Evolutionary conservation across 495 filamentous ascomycete genomes (phyloP), one percentile per base, ranked within the genome.

Genomic region (Filosporella fistucella): DNA sequence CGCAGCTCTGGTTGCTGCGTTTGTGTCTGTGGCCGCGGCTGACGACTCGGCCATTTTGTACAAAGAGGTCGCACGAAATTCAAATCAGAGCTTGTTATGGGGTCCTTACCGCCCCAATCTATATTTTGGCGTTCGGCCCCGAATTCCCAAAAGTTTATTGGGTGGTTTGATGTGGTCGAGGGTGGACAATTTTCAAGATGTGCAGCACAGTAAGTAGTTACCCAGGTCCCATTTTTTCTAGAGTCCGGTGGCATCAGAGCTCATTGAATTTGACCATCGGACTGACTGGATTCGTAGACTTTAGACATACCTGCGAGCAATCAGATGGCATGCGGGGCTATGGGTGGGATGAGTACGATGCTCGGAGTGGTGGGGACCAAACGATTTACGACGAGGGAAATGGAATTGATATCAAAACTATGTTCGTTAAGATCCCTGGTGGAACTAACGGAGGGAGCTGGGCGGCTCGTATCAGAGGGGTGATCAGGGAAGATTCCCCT

Each of bases 281-380:
- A 43, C 44, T 57, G 38, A 58, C 42, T 43, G 22, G 13, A 14
- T 6, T 17, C 21, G 22, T 67, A 96, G 90, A 81, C 60, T 81
- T 96, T 54, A 83, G 93, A 50, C 86, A 97, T 63, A 95, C 94
- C 0, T 98, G 93, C 66, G 93, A 97, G 61, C 93, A 98, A 64
- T 75, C 91, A 62, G 89, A 95, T 61, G 86, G 84, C 48, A 96
- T 98, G 85, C 82, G 81, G 33, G 90, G 93, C 28, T 98, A 98
- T 62, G 93, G 91, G 49, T 98, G 93, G 93, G 91, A 97, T 54
- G 78, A 93, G 58, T 98, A 94, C 67, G 93, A 97, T 63, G 81
- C 88, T 17, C 75, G 93, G 39, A 82, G 74, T 34, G 93, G 93
- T 55, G 93, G 93, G 38, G 71, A 83, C 18, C 87, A 98, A 70